Evolutionary conservation across 768 basidiomycete genomes (phyloP), one percentile per base, ranked within the genome.

Genomic region (Postia placenta): DNA sequence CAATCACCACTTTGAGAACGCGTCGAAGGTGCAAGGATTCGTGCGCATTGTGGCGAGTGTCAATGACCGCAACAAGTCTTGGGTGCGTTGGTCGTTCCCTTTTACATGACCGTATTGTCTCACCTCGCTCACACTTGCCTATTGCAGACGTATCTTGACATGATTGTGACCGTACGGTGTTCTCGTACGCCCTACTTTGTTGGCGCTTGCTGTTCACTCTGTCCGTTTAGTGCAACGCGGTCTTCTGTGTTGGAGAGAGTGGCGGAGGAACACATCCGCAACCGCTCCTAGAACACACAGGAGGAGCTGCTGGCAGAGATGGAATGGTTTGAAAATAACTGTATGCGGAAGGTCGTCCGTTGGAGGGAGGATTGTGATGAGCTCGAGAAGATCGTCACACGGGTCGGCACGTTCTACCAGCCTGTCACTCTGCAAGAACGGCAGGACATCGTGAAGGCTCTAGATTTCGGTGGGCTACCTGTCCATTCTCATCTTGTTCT

Each of bases 261-360:
- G 4, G 37, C 45, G 26, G 36, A 50, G 30, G 45, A 44, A 17
- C 65, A 66, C 42, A 41, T 63, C 4, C 57, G 61, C n/a, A 60
- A 53, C 14, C 54, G 61, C 5, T 60, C 58, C 1, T 36, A 37
- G 17, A 15, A 26, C 9, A 44, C 38, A 3, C 50, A 45, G 50
- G 42, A 27, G 0, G 56, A 56, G 5, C 23, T 60, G 50, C 48
- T 14, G 20, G 45, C 26, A 0, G 64, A 64, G 41, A 51, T 60
- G 4, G 17, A 39, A 4, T 67, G 66, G 66, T 57, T 66, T n/a
- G n/a, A 47, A 2, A 52, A 60, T 12, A 61, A 64, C 47, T 66
- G 62, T 41, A 30, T 49, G 0, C 43, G 42, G 24, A 59, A 58
- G 45, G 52, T 56, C 0, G 49, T 59, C 6, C 50, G 52, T 9